Base-by-base conservation (phyloP, 306 rosid genomes). In the Malus sieversii region DNA sequence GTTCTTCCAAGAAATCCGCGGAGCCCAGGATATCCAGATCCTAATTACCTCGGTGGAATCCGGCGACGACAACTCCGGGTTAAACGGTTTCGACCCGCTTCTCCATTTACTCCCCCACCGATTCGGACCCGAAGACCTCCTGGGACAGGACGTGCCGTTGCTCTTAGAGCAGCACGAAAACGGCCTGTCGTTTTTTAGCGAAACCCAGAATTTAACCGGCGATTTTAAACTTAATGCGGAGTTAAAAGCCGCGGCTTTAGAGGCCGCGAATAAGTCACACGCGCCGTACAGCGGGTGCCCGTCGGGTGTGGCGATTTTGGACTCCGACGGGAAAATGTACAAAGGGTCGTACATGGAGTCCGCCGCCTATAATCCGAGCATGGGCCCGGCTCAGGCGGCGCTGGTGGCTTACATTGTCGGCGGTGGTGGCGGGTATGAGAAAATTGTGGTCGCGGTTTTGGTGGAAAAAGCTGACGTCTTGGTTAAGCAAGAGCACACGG, bases 261-360 rank as follows among this genome's bases (percentile, higher is more conserved):
- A 88, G 29, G 98, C 95, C 6, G 96, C 93, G 20, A 92, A 95
- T 55, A 80, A 73, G 40, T 90, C 98, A 0, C 92, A 92, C 65
- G 97, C 99, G 67, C 99, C 97, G 2, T 95, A 95, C 66, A 92
- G 96, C 40, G 75, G 61, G 19, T 92, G 89, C 25, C 99, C 97
- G 1, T 90, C 97, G 1, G 99, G 97, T 9, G 83, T 90, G 29
- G 96, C 97, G 57, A 66, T 95, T 0, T 5, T 86, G 78, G 98
- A 95, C 72, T 32, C 68, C 5, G 59, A 73, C 1, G 93, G 91
- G 35, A 73, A 78, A 19, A 57, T 95, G 0, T 90, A 67, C 65
- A 84, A 73, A 71, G 98, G 98, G 8, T 84, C 88, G n/a, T 95
- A 95, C 38, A 65, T 80, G 82, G 98, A 95, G 72, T 95, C 98